Conservation (phyloP, 306 rosid genomes). For the Aeschynomene evenia region DNA sequence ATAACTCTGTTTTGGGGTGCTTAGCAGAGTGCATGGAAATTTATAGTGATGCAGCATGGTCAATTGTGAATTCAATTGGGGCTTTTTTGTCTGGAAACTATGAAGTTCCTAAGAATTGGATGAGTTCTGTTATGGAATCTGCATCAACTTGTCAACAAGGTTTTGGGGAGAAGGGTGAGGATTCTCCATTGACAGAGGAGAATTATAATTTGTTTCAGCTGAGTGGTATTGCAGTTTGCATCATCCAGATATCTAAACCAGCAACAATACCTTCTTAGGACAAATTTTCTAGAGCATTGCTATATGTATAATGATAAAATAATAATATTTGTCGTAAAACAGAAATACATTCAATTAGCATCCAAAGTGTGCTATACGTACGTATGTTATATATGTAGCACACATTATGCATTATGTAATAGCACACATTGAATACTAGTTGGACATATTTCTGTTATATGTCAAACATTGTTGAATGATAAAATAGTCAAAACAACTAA, state of each 20-base stretch:
- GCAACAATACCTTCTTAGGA: not conserved
- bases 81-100: slow-evolving; percentile 47
- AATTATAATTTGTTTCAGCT: slow-evolving; percentile 55
- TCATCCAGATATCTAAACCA: slow-evolving; percentile 36
- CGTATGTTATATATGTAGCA: no score
- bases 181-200: slow-evolving; percentile 53
- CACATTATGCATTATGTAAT: no score
- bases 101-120: slow-evolving; percentile 25
- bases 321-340: no score
- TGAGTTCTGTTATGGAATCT: slow-evolving; percentile 61
- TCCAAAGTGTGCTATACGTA: no score
- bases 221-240: slow-evolving; percentile 58
- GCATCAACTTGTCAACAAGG: slow-evolving; percentile 58
- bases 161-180: slow-evolving; percentile 48
- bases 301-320: no score
- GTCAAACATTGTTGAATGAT: no score
- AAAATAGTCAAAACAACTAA: no score
- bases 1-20: slow-evolving; percentile 28
- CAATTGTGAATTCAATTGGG: slow-evolving; percentile 35
- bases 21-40: slow-evolving; percentile 58
- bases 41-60: slow-evolving; percentile 46
- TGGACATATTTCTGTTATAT: no score
- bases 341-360: no score
- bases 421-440: no score
- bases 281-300: no score